Percentiles rank a stretch among this genome's conserved stretches.
phyloP scores from a whole-genome alignment of 2,329 filamentous ascomycete species.

The Fusarium coffeatum region DNA sequence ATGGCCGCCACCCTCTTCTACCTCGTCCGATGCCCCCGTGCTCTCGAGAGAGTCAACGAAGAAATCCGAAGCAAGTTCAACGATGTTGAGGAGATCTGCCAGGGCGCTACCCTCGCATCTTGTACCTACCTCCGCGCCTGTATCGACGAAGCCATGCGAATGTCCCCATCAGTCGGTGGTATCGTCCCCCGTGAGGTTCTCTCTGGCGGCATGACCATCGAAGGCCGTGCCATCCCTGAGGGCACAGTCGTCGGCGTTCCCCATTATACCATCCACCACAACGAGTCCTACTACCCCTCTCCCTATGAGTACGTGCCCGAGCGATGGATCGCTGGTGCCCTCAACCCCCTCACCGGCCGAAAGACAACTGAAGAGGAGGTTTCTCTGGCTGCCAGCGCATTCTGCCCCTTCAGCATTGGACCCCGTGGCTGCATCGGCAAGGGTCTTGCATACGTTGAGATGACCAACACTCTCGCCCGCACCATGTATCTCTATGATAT shows the following conservation, averaged over 20 bases:
- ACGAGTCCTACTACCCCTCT: constrained; percentile 69
- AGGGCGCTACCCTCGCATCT: constrained; percentile 60
- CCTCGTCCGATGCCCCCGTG: constrained; percentile 63
- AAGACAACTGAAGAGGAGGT: constrained; percentile 63
- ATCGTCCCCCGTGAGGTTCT: constrained; percentile 70
- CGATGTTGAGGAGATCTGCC: constrained; percentile 65
- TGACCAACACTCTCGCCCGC: constrained; percentile 71
- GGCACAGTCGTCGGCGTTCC: constrained; percentile 73
- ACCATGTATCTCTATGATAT: constrained; percentile 72
- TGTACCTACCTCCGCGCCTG: constrained; percentile 72
- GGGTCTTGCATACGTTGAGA: constrained; percentile 74
- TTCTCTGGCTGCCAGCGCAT: constrained; percentile 71
- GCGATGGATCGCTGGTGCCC: constrained; percentile 69
- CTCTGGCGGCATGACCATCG: constrained; percentile 64
- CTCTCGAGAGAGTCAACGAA: constrained; percentile 59
- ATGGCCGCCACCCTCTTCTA: constrained; percentile 73
- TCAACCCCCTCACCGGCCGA: constrained; percentile 52
- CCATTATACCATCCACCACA: constrained; percentile 76
- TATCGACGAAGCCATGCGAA: constrained; percentile 73
- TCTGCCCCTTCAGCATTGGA: constrained; percentile 79
- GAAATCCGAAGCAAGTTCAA: constrained; percentile 66
- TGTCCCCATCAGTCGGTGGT: constrained; percentile 70
- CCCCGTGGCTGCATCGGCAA: constrained; percentile 79
- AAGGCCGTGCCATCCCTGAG: constrained; percentile 64
- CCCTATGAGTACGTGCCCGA: constrained; percentile 71